Conservation (phyloP, 164 flowering plant genomes). For the Vitis vinifera region DNA sequence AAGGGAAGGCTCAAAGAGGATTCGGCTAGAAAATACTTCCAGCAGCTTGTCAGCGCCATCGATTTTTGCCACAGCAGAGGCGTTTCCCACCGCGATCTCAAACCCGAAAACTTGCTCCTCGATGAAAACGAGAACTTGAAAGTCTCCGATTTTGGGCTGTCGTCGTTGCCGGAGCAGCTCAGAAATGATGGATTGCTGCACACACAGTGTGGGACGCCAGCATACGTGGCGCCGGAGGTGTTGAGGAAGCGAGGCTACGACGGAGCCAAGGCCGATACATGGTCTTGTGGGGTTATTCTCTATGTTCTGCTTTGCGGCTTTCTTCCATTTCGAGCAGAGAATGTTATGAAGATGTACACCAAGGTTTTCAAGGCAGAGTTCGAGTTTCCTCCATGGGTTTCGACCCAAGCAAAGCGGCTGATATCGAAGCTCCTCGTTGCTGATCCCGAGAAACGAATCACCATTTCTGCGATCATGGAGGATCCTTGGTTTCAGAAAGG, state of each 20-base stretch:
- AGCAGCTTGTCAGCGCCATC: conserved; percentile 46
- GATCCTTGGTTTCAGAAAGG: conserved; percentile 47
- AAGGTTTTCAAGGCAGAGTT: conserved; percentile 53
- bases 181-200: conserved; percentile 47
- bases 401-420: conserved; percentile 33
- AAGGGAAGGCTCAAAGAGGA: conserved; percentile 51
- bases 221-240: conserved; percentile 68
- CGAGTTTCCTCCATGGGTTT: conserved; percentile 53
- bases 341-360: conserved; percentile 46
- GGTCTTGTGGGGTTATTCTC: conserved; percentile 65
- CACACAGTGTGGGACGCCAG: conserved; percentile 65
- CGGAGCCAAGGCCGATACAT: conserved; percentile 52
- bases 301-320: conserved; percentile 47
- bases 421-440: conserved; percentile 42
- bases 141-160: conserved; percentile 56
- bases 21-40: conserved; percentile 48
- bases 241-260: conserved; percentile 50
- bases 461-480: conserved; percentile 35
- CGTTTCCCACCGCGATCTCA: conserved; percentile 53
- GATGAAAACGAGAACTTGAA: conserved; percentile 48
- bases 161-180: conserved; percentile 44
- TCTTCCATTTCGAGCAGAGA: conserved; percentile 51
- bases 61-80: conserved; percentile 66
- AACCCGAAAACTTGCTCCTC: conserved; percentile 57
- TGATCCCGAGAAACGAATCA: conserved; percentile 41